Evolutionary conservation across 805 yeast species (phyloP), one percentile per base, ranked within the genome.

Genomic region (Pichia manshurica): DNA sequence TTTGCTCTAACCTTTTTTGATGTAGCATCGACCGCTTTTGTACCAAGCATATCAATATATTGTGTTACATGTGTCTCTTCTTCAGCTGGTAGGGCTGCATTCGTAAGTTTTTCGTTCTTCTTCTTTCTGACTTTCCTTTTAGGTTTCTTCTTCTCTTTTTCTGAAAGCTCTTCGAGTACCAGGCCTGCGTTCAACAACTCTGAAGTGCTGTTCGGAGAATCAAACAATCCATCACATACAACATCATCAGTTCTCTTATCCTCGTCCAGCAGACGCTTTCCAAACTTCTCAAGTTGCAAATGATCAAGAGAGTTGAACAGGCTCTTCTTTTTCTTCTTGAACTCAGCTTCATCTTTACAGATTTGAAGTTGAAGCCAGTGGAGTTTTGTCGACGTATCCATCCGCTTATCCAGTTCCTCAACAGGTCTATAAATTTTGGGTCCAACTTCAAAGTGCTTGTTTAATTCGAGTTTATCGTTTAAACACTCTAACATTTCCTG

Each of bases 321-420:
- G n/a, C 44, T 43, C 4, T 48, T 52, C 42, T 59, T 65, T 39
- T 52, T 44, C n/a, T 21, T 42, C 23, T 59, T 59, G 51, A 68
- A 67, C 47, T 67, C 64, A 22, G 53, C 52, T 25, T 58, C 56
- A 4, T 53, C 43, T 29, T 54, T 52, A 5, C 62, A 54, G 9
- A 65, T 63, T 49, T 68, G 72, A 45, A 67, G 37, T n/a, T 56
- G 51, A 4, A 66, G 53, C 51, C 60, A 48, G 17, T 61, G 43
- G 16, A 57, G 49, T 29, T 50, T 60, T 2, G 62, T 50, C 2
- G 51, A 39, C 2, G 50, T 19, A 46, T 61, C 62, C 29, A 63
- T 22, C 2, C 50, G 53, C 29, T 57, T 56, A 46, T 67, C 68
- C 13, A 68, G 41, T 8, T 34, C 34, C 28, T 61, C 65, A 4